phyloP scores from a whole-genome alignment of 345 rosid species.

The Excoecaria agallocha region DNA sequence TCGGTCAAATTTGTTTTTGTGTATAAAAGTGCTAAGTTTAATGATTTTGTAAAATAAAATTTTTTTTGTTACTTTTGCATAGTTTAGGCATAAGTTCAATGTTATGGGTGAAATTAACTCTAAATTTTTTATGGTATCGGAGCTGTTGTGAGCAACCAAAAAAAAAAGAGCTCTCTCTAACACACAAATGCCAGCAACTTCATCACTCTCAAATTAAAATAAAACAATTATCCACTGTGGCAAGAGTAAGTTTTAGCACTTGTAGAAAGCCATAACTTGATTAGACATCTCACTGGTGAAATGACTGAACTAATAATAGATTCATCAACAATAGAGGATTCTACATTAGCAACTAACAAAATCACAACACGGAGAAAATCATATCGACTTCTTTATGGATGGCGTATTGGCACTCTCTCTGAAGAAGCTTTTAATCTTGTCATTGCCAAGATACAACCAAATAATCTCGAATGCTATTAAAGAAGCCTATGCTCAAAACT shows the following conservation, averaged over 20 bases:
- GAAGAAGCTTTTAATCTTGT: constrained; percentile 12
- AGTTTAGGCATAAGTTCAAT: too few species aligned
- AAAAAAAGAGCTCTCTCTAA: not conserved
- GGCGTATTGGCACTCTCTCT: constrained; percentile 8
- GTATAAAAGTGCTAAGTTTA: too few species aligned
- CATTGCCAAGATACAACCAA: not conserved
- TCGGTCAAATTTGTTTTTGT: too few species aligned
- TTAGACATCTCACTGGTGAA: not conserved
- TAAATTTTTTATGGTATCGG: not conserved
- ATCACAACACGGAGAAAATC: not conserved
- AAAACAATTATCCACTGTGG: constrained; percentile 2
- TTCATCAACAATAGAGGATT: not conserved
- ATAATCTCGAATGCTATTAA: constrained; percentile 2
- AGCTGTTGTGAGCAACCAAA: not conserved
- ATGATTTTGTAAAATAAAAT: too few species aligned
- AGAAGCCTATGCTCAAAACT: constrained; percentile 12
- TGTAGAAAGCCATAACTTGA: constrained; percentile 2
- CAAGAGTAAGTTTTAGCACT: not conserved
- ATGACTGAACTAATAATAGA: not conserved
- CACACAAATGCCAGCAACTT: not conserved
- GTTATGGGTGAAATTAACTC: too few species aligned
- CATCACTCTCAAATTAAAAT: not conserved
- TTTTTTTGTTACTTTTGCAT: too few species aligned
- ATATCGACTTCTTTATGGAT: constrained; percentile 10
- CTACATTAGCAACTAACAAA: too few species aligned